Evolutionary conservation across 1,284 basidiomycete species (phyloP).

Genomic region (Pseudozyma tsukubaensis): DNA sequence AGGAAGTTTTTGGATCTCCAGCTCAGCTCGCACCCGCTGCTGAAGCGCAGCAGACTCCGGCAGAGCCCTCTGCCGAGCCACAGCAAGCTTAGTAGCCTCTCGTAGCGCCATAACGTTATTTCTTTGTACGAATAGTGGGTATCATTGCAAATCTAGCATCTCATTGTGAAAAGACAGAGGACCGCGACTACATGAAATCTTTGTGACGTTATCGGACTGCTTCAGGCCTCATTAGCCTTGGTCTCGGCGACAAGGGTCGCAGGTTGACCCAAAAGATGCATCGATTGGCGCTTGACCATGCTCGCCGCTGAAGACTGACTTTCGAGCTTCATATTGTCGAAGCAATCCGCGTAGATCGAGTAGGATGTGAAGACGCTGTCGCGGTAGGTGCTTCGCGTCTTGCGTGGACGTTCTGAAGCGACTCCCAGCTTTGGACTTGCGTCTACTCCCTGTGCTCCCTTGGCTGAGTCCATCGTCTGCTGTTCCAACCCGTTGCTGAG

Average conservation of each 20-base stretch:
- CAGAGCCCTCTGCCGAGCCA: no score
- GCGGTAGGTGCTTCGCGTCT: constrained; percentile 37
- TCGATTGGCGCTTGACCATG: constrained; percentile 50
- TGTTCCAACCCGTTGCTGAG: no score
- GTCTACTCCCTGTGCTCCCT: neutral
- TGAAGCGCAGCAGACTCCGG: no score
- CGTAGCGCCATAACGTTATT: no score
- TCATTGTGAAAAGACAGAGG: no score
- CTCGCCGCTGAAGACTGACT: constrained; percentile 47
- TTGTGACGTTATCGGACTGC: no score
- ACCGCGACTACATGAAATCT: no score
- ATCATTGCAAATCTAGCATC: no score
- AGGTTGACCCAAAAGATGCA: constrained; percentile 16
- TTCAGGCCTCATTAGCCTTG: constrained; percentile 6
- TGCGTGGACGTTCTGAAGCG: constrained; percentile 16
- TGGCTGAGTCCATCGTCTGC: neutral
- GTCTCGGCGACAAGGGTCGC: neutral
- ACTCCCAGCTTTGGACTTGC: constrained; percentile 6
- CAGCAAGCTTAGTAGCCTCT: no score
- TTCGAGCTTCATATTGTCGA: constrained; percentile 51
- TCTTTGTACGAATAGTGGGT: no score
- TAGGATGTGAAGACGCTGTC: constrained; percentile 54
- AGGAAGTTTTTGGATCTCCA: constrained; percentile 47
- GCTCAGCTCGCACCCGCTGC: neutral
- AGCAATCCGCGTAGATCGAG: constrained; percentile 54